Evolutionary conservation across 148 eudicot species (phyloP), one percentile per base, ranked within the genome.

Genomic region (Fagopyrum tataricum): DNA sequence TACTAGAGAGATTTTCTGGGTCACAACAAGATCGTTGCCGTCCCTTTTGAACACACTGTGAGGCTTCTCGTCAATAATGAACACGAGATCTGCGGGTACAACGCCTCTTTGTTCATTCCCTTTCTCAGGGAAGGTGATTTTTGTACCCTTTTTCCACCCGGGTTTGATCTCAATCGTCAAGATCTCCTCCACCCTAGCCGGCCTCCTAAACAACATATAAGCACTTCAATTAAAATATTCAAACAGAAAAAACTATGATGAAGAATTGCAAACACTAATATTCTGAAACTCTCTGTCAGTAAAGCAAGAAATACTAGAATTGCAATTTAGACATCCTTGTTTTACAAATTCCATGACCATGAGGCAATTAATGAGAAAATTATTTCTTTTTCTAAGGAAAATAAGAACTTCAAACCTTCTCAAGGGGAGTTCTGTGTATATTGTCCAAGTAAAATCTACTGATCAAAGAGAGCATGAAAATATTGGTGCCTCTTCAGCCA

Each of bases 131-230:
- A 90, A 90, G 2, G 91, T 90, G 46, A 89, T 85, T 80, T 89
- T 89, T 52, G 94, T 89, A 17, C 95, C 95, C 71, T 87, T 90
- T 71, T 87, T 90, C 95, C 95, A 90, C 13, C 95, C 95, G 4
- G 91, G 89, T 78, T 87, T 90, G 76, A 87, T 87, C 78, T 87
- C 89, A 64, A 90, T 90, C 46, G 90, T 84, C 15, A 87, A 79
- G 53, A 90, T 87, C 78, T 87, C 95, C 81, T 90, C 95, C 80
- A 84, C 81, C 44, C 86, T 79, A 59, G 88, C 76, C 13, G 88
- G 81, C 79, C 88, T 79, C 94, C 94, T 89, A 67, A 73, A 74
- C n/a, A 64, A 17, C 42, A 62, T 61, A 61, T 61, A n/a, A n/a
- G n/a, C n/a, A n/a, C n/a, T n/a, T n/a, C n/a, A n/a, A n/a, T n/a